Evolutionary conservation across 2,329 filamentous ascomycete species (phyloP).

Genomic region (Talaromyces sp.): DNA sequence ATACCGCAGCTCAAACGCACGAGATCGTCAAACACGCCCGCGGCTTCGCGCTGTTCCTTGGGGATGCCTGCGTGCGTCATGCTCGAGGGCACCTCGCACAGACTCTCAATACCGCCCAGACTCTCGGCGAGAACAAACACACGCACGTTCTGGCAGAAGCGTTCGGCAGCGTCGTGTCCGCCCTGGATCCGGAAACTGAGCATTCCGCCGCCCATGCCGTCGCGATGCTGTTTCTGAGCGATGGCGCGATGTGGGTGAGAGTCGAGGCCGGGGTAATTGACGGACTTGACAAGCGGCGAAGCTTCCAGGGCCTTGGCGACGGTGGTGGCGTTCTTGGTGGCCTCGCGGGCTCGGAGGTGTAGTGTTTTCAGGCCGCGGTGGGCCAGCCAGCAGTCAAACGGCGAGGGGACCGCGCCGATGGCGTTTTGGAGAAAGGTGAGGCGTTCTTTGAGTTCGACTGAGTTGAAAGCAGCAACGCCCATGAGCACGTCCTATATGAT

Average conservation of each 20-base stretch:
- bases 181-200: conserved; percentile 91
- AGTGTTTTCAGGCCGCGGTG: conserved; percentile 96
- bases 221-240: conserved; percentile 83
- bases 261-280: conserved; percentile 91
- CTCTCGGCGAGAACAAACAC: conserved; percentile 93
- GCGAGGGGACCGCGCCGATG: conserved; percentile 87
- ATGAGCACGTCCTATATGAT: conserved; percentile 76
- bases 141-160: conserved; percentile 83
- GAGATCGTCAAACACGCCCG: conserved; percentile 91
- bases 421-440: conserved; percentile 94
- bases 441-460: conserved; percentile 67
- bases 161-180: conserved; percentile 76
- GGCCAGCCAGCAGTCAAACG: conserved; percentile 97
- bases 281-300: conserved; percentile 75
- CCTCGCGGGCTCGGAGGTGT: conserved; percentile 83
- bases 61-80: conserved; percentile 99
- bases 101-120: conserved; percentile 83
- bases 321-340: conserved; percentile 71
- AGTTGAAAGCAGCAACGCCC: conserved; percentile 95
- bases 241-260: conserved; percentile 84
- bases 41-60: conserved; percentile 79
- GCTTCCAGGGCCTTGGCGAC: conserved; percentile 72
- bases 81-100: conserved; percentile 85
- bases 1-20: conserved; percentile 91
- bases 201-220: conserved; percentile 95